Percentiles rank a stretch among this genome's conserved stretches.
Evolutionary conservation across 208 protist species (phyloP).

Genomic region (Wallacemonas sp.): DNA sequence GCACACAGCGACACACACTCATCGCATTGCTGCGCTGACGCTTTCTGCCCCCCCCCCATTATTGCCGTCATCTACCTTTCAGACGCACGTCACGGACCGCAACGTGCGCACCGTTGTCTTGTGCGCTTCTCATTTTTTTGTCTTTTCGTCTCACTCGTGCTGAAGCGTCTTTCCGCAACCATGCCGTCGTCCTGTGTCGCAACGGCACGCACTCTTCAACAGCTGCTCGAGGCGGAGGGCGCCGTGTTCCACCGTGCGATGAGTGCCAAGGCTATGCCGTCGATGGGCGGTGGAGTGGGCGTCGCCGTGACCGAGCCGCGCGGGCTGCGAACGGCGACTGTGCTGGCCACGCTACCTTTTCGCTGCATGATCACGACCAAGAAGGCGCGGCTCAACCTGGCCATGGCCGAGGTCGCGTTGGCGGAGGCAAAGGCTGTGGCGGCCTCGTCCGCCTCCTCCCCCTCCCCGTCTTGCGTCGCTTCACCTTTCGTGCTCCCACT

Average conservation of each 20-base stretch:
- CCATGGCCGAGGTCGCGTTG: conserved; percentile 50
- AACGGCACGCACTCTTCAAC: conserved; percentile 32
- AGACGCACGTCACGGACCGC: too few relatives aligned
- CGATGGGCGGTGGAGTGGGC: conserved; percentile 87
- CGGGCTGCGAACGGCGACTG: conserved; percentile 23
- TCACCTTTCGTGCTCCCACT: conserved; percentile 9
- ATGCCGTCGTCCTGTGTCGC: background rate
- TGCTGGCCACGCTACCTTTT: conserved; percentile 56
- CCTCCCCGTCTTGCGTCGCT: conserved; percentile 15
- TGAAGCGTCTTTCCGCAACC: background rate
- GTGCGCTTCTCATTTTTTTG: background rate
- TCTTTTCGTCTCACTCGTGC: background rate
- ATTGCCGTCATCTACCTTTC: too few relatives aligned
- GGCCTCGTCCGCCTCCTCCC: background rate
- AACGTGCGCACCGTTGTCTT: too few relatives aligned
- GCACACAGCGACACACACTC: too few relatives aligned
- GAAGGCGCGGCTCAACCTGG: conserved; percentile 66
- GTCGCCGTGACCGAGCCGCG: conserved; percentile 31
- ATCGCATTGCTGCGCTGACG: too few relatives aligned
- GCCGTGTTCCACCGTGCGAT: conserved; percentile 47
- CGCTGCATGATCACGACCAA: conserved; percentile 69
- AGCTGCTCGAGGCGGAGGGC: conserved; percentile 64
- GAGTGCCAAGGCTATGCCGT: conserved; percentile 37
- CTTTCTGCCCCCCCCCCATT: too few relatives aligned
- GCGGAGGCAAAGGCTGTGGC: background rate